Evolutionary conservation across 306 rosid genomes (phyloP).

Genomic region (Rubus parviflorus): DNA sequence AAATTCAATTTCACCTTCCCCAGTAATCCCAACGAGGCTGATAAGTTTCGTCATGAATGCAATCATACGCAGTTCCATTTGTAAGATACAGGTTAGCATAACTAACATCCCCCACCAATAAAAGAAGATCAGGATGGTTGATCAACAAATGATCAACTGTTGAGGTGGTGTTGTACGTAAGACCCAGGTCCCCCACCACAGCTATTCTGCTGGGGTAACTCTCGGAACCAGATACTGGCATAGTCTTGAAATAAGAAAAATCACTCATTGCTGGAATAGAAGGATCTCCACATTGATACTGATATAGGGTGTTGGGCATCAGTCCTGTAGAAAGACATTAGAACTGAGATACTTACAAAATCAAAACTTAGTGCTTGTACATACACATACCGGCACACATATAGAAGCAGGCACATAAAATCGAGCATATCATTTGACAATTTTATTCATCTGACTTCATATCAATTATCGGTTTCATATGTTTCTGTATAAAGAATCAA

Average conservation of each 20-base stretch:
- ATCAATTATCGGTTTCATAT: neutral
- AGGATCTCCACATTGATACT: constrained; percentile 88
- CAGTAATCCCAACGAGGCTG: constrained; percentile 98
- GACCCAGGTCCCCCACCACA: constrained; percentile 85
- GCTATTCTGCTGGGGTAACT: constrained; percentile 85
- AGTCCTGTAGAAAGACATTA: constrained; percentile 46
- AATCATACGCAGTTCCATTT: constrained; percentile 71
- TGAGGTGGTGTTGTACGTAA: constrained; percentile 79
- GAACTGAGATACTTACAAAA: neutral
- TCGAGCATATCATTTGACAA: neutral
- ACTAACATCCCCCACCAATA: constrained; percentile 70
- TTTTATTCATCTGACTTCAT: neutral
- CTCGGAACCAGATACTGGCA: constrained; percentile 77
- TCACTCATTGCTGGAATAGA: constrained; percentile 60
- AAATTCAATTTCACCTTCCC: constrained; percentile 62
- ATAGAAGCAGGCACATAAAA: neutral
- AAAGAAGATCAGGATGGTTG: constrained; percentile 77
- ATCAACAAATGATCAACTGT: constrained; percentile 63
- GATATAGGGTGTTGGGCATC: constrained; percentile 63
- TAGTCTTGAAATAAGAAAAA: constrained; percentile 65
- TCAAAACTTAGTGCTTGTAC: neutral
- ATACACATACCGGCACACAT: neutral
- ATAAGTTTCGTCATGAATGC: constrained; percentile 83
- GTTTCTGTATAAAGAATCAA: neutral
- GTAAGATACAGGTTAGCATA: constrained; percentile 78